Percentiles rank a stretch among this genome's conserved stretches.
Evolutionary conservation across 345 rosid genomes (phyloP).

Genomic region (Heritiera fomes): DNA sequence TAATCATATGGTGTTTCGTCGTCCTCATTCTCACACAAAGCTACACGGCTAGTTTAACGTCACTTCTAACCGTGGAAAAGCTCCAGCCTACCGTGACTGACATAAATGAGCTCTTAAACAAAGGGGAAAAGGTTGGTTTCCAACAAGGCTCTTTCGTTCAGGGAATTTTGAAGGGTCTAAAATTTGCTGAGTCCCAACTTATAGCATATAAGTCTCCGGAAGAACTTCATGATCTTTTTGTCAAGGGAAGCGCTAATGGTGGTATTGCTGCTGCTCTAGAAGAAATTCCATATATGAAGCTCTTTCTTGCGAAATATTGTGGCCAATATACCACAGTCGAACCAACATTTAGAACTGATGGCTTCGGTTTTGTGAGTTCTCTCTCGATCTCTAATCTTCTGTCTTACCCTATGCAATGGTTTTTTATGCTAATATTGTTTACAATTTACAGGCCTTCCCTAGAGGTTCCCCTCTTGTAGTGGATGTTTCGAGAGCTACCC

Average conservation of each 20-base stretch:
- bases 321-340: conserved; percentile 36
- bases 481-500: conserved; percentile 44
- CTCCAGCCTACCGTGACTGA: conserved; percentile 48
- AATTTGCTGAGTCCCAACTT: conserved; percentile 27
- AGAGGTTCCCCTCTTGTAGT: conserved; percentile 40
- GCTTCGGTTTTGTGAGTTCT: conserved; percentile 38
- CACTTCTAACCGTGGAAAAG: conserved; percentile 54
- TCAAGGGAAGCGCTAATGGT: conserved; percentile 33
- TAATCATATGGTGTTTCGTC: conserved; percentile 62
- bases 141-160: conserved; percentile 33
- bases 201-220: conserved; percentile 14
- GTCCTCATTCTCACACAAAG: conserved; percentile 65
- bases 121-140: conserved; percentile 46
- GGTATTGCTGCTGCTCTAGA: conserved; percentile 45
- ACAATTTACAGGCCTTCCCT: conserved; percentile 39
- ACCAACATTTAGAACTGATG: conserved; percentile 31
- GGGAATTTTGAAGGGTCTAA: conserved; percentile 30
- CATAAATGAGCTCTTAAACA: conserved; percentile 37
- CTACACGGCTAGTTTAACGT: conserved; percentile 73
- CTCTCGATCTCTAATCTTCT: not conserved
- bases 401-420: not conserved
- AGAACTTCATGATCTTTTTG: conserved; percentile 35
- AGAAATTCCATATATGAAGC: conserved; percentile 34
- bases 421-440: not conserved
- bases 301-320: conserved; percentile 44